Conservation (phyloP, 2,329 filamentous ascomycete genomes). For the Xylariales sp. region DNA sequence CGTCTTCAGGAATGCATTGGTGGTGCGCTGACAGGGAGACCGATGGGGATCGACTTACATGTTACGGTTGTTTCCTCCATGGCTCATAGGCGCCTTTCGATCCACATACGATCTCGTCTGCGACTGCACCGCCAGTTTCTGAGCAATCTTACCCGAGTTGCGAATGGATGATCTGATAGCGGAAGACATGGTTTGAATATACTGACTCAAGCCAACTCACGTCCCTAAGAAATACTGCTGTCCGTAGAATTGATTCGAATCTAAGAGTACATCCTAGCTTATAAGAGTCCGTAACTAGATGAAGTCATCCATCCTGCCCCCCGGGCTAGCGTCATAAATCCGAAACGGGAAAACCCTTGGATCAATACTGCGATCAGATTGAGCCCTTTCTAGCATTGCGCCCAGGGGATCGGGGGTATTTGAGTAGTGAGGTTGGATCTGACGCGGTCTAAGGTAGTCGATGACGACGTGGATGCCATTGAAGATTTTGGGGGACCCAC, state of each 20-base stretch:
- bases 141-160: neutral
- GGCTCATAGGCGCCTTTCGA: constrained; percentile 4
- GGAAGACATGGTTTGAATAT: constrained; percentile 4
- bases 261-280: neutral
- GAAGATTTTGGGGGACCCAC: constrained; percentile 6
- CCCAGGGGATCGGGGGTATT: neutral
- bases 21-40: neutral
- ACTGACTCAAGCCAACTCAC: no score
- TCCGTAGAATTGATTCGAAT: no score
- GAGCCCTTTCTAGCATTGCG: neutral
- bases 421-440: no score
- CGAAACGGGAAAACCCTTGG: neutral
- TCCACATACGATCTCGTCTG: constrained; percentile 1
- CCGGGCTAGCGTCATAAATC: no score
- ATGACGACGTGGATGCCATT: constrained; percentile 10
- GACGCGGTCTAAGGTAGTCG: constrained; percentile 9
- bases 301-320: constrained; percentile 4
- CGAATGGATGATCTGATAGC: neutral
- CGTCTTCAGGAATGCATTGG: no score
- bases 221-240: no score
- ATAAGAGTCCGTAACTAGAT: neutral
- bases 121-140: neutral
- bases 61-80: constrained; percentile 9
- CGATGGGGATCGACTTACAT: constrained; percentile 2
- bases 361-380: neutral